Conservation (phyloP, 805 yeast species). For the Grigorovia transvaalensis region DNA sequence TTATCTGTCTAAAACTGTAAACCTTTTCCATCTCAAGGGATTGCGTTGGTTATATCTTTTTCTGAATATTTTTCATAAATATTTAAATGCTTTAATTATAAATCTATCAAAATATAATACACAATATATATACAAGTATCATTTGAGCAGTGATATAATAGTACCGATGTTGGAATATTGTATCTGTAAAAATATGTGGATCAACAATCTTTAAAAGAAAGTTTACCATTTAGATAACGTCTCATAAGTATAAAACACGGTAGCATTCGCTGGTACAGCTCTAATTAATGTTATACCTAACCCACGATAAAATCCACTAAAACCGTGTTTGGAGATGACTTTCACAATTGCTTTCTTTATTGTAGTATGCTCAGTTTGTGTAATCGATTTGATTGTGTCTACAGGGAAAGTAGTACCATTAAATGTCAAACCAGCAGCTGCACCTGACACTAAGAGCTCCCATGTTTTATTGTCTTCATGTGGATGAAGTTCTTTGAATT, state of each 20-base stretch:
- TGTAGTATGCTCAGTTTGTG: conserved; percentile 41
- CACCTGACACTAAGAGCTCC: conserved; percentile 68
- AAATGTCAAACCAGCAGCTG: conserved; percentile 74
- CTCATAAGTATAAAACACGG: conserved; percentile 75
- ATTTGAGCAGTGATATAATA: too few species aligned
- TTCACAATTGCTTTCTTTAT: conserved; percentile 36
- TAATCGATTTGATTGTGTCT: conserved; percentile 79
- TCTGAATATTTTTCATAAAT: neutral
- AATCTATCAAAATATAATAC: neutral
- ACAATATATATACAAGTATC: neutral
- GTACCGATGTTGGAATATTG: neutral
- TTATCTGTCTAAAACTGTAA: conserved; percentile 7
- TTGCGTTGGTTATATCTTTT: neutral
- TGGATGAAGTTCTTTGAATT: conserved; percentile 20
- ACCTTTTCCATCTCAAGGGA: neutral
- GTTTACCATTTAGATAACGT: conserved; percentile 19
- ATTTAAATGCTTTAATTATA: neutral
- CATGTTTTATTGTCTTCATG: conserved; percentile 30
- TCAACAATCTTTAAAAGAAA: too few species aligned
- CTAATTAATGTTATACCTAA: conserved; percentile 70
- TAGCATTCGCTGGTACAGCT: conserved; percentile 84
- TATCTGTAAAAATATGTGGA: too few species aligned
- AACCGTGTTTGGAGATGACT: conserved; percentile 45
- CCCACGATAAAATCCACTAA: conserved; percentile 71
- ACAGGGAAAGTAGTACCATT: conserved; percentile 78